Percentiles rank a stretch among this genome's conserved stretches.
Conservation (phyloP, 2,329 filamentous ascomycete genomes). For the Emydomyces testavorans region DNA sequence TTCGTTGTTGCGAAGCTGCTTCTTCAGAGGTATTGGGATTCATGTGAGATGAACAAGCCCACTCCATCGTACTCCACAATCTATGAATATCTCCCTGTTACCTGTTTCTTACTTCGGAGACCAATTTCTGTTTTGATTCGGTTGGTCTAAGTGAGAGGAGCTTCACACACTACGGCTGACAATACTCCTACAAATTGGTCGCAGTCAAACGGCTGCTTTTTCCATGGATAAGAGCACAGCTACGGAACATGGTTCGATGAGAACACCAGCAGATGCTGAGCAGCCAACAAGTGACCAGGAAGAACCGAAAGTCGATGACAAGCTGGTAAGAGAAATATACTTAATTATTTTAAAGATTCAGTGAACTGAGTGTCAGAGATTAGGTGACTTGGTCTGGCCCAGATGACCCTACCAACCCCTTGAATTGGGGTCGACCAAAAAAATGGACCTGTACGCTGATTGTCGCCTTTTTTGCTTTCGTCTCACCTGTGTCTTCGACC, state of each 20-base stretch:
- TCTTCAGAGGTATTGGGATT: too few species aligned
- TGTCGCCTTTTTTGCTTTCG: conserved; percentile 48
- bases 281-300: conserved; percentile 2
- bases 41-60: too few species aligned
- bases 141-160: not conserved
- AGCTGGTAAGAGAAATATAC: conserved; percentile 5
- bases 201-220: not conserved
- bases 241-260: not conserved
- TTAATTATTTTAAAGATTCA: not conserved
- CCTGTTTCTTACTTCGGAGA: too few species aligned
- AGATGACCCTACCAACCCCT: conserved; percentile 38
- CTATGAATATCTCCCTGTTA: too few species aligned
- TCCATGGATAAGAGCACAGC: not conserved
- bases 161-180: not conserved
- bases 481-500: conserved; percentile 52
- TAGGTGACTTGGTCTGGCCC: conserved; percentile 40
- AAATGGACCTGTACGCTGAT: conserved; percentile 49
- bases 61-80: too few species aligned
- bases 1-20: too few species aligned
- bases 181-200: not conserved
- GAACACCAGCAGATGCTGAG: not conserved
- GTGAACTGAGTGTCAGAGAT: not conserved
- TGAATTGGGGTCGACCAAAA: conserved; percentile 45
- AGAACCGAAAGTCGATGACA: conserved; percentile 9
- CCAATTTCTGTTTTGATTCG: not conserved